Conservation (phyloP, 2,329 filamentous ascomycete genomes). For the Verticillium tricorpus region DNA sequence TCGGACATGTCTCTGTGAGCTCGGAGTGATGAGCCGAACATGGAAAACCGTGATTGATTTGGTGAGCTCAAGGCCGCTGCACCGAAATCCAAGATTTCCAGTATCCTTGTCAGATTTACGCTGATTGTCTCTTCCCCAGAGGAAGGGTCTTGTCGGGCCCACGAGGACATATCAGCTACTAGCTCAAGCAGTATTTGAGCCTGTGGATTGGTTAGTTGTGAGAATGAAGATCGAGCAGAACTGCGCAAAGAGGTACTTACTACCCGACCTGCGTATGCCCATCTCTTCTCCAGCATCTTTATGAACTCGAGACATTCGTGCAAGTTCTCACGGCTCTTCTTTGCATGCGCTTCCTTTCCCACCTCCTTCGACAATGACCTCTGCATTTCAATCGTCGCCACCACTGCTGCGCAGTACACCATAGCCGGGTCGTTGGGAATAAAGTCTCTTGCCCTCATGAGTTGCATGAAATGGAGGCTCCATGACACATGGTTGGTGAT, state of each 20-base stretch:
- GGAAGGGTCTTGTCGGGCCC: neutral
- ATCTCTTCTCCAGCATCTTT: neutral
- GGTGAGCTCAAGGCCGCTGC: neutral
- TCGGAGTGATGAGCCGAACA: neutral
- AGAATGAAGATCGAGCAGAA: neutral
- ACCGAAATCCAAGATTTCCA: neutral
- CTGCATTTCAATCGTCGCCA: constrained; percentile 50
- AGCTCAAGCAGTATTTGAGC: neutral
- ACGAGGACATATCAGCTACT: neutral
- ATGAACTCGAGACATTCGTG: neutral
- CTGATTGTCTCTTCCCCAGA: neutral
- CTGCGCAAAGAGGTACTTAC: neutral
- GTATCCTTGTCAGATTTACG: neutral
- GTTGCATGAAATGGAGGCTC: constrained; percentile 44
- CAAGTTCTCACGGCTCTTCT: neutral
- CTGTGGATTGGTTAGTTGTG: neutral
- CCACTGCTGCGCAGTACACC: constrained; percentile 43
- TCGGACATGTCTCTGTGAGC: neutral
- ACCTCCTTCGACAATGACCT: constrained; percentile 15
- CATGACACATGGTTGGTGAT: neutral
- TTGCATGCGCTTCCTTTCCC: neutral
- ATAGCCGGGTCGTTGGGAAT: constrained; percentile 33
- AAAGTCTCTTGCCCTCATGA: constrained; percentile 18
- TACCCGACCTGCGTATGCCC: neutral
- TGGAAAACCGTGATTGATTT: neutral